Evolutionary conservation across 2,329 filamentous ascomycete genomes (phyloP), one percentile per base, ranked within the genome.

Genomic region (Penicillium sp.): DNA sequence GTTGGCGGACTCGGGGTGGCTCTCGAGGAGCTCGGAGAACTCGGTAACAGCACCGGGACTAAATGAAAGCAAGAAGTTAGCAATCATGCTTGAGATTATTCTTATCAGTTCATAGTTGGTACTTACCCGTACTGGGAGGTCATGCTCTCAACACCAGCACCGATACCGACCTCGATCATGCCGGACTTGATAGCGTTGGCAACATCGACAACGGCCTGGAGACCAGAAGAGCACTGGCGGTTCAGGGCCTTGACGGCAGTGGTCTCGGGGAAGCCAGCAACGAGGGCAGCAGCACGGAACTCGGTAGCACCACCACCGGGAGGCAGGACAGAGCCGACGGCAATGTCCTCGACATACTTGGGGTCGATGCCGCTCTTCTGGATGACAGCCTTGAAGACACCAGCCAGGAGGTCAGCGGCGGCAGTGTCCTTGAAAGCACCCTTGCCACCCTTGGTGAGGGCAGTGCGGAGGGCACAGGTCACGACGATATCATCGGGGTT

Each of bases 61-160:
- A 69, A 10, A 55, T 17, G 63, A 15, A 59, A 40, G n/a, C 5
- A 30, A 44, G 12, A 47, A 37, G 4, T 54, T 10, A 54, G 51
- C 2, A 5, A 19, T 22, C 8, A 19, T 54, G 22, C 13, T 54
- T 42, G 13, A 22, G 6, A 40, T 42, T 15, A 3, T 10, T 2
- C 5, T n/a, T 12, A 8, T 35, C 4, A n/a, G 19, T 40, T 24
- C 22, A 47, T 15, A 8, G 33, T 22, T 2, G 26, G n/a, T 19
- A 79, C 86, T 71, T 82, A 91, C 88, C 94, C 95, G 78, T 98
- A 98, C 75, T 97, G 91, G 61, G 85, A 85, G 74, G 88, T 91
- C 95, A 99, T 99, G 84, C 91, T 95, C 87, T 99, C 95, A 26
- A 97, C 93, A 74, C 95, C 95, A 22, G 93, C 93, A 69, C 94